Evolutionary conservation across 768 basidiomycete genomes (phyloP), one percentile per base, ranked within the genome.

Genomic region (Pulveroboletus sp.): DNA sequence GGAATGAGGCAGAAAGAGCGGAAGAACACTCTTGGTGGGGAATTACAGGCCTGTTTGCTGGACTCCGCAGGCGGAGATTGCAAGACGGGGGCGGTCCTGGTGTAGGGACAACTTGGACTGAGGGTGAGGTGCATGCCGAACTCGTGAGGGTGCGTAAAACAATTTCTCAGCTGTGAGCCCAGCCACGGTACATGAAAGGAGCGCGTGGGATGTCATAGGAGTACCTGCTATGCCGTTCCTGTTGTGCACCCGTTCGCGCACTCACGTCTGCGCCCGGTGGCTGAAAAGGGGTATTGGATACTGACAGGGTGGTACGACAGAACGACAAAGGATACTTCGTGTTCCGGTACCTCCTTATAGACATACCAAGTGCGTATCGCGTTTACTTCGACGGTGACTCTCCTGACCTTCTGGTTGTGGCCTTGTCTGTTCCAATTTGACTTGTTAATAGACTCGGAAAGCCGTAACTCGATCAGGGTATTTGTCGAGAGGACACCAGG

Each of bases 121-220:
- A 90, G 53, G 89, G 89, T 8, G 87, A 91, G 58, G 86, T 87
- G 9, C 89, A 91, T 65, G 89, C 81, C 9, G 83, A 86, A 67
- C 75, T 89, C 35, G 73, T 89, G 51, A 79, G 79, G 74, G 89
- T 89, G 67, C 50, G 80, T 71, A 17, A 17, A 48, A 37, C 32
- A 19, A 36, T 49, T 52, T 51, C 16, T 47, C 43, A 17, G 34
- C 19, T 37, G 37, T 50, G n/a, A 39, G 26, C 32, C 44, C 16
- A 16, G 38, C 36, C 27, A 27, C 6, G 24, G 48, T 43, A 14
- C 17, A 34, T 38, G 16, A 30, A 24, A 38, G 24, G 36, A 19
- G 56, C 26, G 20, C 35, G 37, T 27, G 35, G 45, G 34, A 45
- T 27, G 34, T 26, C 32, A 32, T 17, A 34, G 24, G 41, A 29